These are phyloP conservation scores for Suillus variegatus DNA, from an alignment of 768 basidiomycete genomes.

Conservation along the genomic window DNA sequence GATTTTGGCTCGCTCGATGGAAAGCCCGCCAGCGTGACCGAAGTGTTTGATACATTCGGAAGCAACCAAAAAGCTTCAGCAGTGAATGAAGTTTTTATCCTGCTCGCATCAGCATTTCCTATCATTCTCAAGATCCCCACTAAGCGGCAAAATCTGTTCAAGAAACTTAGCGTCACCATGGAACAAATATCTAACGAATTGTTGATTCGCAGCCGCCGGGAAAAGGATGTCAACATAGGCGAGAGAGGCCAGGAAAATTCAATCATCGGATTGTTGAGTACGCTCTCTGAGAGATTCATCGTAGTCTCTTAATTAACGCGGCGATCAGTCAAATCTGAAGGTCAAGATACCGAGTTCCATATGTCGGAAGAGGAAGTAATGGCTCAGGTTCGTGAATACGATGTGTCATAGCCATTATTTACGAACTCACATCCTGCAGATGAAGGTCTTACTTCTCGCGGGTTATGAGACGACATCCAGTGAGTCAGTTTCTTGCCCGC, in stretches of 20 bases:
- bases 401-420: neutral
- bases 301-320: neutral
- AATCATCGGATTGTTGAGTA: neutral
- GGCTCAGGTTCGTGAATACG: neutral
- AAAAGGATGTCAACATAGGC: neutral
- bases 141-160: neutral
- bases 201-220: neutral
- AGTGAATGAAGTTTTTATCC: constrained; percentile 22
- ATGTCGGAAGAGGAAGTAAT: neutral
- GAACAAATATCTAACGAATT: neutral
- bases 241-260: neutral
- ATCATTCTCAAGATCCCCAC: neutral
- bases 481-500: neutral
- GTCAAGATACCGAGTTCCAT: neutral
- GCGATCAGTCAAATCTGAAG: neutral
- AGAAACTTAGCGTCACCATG: neutral
- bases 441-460: neutral
- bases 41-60: constrained; percentile 40
- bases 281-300: neutral
- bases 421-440: neutral
- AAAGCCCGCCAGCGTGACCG: constrained; percentile 40
- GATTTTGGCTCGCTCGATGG: constrained; percentile 57
- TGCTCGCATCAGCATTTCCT: neutral
- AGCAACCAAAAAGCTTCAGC: constrained; percentile 21
- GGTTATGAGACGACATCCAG: neutral